Conservation (phyloP, 768 basidiomycete species). For the Boletus bicolor region DNA sequence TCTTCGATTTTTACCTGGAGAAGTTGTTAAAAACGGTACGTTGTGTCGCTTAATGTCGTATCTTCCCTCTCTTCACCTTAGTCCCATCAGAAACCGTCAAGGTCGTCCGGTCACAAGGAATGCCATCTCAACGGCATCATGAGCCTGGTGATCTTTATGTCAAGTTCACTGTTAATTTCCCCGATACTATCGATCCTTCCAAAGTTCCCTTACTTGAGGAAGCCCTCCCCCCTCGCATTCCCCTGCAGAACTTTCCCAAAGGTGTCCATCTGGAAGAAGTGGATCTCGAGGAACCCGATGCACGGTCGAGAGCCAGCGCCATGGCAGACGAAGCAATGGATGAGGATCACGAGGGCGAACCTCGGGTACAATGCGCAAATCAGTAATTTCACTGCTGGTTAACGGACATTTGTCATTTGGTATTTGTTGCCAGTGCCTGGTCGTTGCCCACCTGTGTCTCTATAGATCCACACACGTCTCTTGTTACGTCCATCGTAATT, state of each 20-base stretch:
- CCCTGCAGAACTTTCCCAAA: slow-evolving; percentile 66
- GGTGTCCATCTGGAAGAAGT: slow-evolving; percentile 78
- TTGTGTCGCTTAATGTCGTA: slow-evolving; percentile 6
- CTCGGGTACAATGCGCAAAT: slow-evolving; percentile 94
- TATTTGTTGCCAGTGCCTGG: slow-evolving; percentile 18
- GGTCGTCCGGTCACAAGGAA: slow-evolving; percentile 91
- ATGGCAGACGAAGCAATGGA: slow-evolving; percentile 84
- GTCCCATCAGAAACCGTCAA: slow-evolving; percentile 70
- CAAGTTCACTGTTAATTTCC: slow-evolving; percentile 85
- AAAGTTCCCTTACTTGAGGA: slow-evolving; percentile 73
- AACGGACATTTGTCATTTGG: slow-evolving; percentile 16
- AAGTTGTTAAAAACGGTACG: slow-evolving; percentile 90
- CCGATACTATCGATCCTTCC: slow-evolving; percentile 68
- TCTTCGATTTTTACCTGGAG: slow-evolving; percentile 82
- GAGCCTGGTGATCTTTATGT: slow-evolving; percentile 93
- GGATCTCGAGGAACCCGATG: slow-evolving; percentile 74
- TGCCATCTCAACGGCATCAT: slow-evolving; percentile 98
- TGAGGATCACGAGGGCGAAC: slow-evolving; percentile 82
- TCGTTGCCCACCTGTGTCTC: slow-evolving; percentile 17
- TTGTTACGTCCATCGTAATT: slow-evolving; percentile 32
- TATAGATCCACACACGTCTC: slow-evolving; percentile 30
- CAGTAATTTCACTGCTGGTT: slow-evolving; percentile 46
- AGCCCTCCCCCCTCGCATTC: slow-evolving; percentile 77
- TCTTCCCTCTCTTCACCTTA: not conserved
- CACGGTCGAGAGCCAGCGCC: slow-evolving; percentile 43